Conservation (phyloP, 768 basidiomycete genomes). For the Phylloporus rhodoxanthus region DNA sequence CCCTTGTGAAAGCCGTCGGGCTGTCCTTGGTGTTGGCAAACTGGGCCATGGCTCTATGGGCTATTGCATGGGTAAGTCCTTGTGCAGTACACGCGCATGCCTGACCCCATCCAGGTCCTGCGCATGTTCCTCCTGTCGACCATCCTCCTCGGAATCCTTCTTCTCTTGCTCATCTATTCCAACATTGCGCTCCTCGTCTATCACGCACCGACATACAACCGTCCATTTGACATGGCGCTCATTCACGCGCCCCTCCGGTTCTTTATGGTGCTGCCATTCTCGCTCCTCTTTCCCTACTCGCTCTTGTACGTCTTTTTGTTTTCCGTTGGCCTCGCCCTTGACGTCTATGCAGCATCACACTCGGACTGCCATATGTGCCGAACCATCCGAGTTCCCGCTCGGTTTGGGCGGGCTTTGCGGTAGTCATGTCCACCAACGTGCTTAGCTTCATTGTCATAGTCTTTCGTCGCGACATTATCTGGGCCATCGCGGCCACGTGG, state of each 20-base stretch:
- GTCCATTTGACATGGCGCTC: constrained; percentile 72
- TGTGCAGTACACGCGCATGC: rapidly evolving
- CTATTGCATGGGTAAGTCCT: constrained; percentile 58
- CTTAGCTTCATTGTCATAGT: constrained; percentile 50
- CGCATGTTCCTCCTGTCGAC: constrained; percentile 74
- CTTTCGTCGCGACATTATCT: constrained; percentile 62
- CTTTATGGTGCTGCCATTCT: constrained; percentile 49
- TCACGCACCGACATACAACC: constrained; percentile 49
- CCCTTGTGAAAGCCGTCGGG: constrained; percentile 77
- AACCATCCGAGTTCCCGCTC: constrained; percentile 48
- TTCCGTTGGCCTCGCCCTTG: too few species aligned
- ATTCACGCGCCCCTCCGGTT: constrained; percentile 86
- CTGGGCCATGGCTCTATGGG: constrained; percentile 76
- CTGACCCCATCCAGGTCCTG: constrained; percentile 43
- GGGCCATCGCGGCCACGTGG: constrained; percentile 73
- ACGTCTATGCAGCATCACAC: constrained; percentile 47
- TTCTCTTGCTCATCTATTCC: constrained; percentile 70
- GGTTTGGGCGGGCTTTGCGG: constrained; percentile 69
- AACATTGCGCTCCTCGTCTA: constrained; percentile 75
- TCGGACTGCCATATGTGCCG: constrained; percentile 54
- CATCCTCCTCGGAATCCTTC: constrained; percentile 62
- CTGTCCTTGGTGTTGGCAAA: constrained; percentile 71
- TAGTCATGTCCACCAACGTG: constrained; percentile 60
- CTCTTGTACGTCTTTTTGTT: constrained; percentile 40
- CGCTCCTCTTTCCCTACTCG: constrained; percentile 45